Conservation (phyloP, 495 filamentous ascomycete species). For the Podospora pseudoanserina region DNA sequence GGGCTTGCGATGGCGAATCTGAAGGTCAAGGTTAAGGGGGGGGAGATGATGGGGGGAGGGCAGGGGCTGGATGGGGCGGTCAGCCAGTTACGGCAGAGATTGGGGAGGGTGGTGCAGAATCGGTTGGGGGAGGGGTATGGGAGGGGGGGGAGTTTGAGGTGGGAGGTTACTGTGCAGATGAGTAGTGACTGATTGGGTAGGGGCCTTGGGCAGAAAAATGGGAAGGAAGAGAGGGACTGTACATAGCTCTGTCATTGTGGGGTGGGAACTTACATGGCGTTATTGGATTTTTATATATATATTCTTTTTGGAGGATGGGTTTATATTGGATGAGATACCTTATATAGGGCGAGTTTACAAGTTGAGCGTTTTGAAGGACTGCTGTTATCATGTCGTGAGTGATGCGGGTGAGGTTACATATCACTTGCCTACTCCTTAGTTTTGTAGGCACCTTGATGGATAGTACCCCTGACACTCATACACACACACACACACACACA, state of each 20-base stretch:
- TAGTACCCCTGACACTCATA: too few relatives aligned
- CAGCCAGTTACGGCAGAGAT: conserved; percentile 63
- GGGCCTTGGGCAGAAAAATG: too few relatives aligned
- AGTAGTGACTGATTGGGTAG: conserved; percentile 29
- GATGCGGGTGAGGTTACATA: too few relatives aligned
- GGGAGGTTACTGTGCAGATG: conserved; percentile 72
- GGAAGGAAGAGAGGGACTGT: neutral
- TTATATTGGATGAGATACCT: neutral
- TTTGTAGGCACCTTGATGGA: too few relatives aligned
- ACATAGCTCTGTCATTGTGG: neutral
- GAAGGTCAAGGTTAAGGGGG: conserved; percentile 57
- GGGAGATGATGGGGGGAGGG: conserved; percentile 37
- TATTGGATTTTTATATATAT: neutral
- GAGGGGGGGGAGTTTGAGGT: conserved; percentile 67
- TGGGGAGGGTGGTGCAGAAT: conserved; percentile 77
- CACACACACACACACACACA: neutral
- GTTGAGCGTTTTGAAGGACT: neutral
- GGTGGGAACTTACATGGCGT: neutral
- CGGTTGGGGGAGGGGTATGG: conserved; percentile 85
- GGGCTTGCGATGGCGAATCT: conserved; percentile 93
- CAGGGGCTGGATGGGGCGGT: conserved; percentile 59
- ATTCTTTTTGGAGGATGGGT: too few relatives aligned
- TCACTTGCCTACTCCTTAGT: too few relatives aligned
- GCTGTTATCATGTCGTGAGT: neutral
- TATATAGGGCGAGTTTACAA: neutral